phyloP scores from a whole-genome alignment of 1,139 yeast species.

The Kluyveromyces sp. region DNA sequence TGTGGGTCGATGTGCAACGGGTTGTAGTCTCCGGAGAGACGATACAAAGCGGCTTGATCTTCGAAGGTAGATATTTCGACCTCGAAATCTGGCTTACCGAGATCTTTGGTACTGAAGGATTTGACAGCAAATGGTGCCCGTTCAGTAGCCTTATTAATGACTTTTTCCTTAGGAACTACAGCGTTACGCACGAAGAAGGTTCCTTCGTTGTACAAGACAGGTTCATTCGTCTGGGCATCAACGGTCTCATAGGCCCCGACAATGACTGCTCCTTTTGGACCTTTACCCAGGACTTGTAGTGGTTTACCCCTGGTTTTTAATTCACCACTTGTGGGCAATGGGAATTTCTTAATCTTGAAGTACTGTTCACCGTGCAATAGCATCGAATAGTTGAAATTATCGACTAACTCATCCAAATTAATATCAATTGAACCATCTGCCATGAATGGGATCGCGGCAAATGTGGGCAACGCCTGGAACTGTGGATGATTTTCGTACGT shows the following conservation, averaged over 20 bases:
- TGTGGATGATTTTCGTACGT: conserved; percentile 70
- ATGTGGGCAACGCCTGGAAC: conserved; percentile 88
- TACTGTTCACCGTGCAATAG: conserved; percentile 95
- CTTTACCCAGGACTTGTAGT: conserved; percentile 75
- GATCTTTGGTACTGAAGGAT: conserved; percentile 37
- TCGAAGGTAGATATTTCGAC: conserved; percentile 51
- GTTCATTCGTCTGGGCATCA: conserved; percentile 64
- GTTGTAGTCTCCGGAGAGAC: conserved; percentile 89
- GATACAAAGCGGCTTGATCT: conserved; percentile 83
- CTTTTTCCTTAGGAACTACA: conserved; percentile 48
- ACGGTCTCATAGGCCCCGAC: conserved; percentile 68
- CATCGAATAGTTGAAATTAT: conserved; percentile 81
- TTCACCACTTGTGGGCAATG: conserved; percentile 67
- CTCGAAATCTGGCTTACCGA: conserved; percentile 73
- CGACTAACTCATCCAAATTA: conserved; percentile 53
- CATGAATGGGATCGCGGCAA: conserved; percentile 80
- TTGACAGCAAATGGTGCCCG: conserved; percentile 56
- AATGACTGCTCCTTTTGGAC: conserved; percentile 79
- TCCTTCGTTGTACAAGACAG: conserved; percentile 73
- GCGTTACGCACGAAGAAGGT: conserved; percentile 85
- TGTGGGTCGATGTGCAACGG: conserved; percentile 93
- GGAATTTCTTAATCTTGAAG: conserved; percentile 69
- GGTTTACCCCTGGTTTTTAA: conserved; percentile 60
- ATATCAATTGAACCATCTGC: conserved; percentile 44
- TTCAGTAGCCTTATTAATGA: conserved; percentile 39